These are phyloP conservation scores for Beverwykella pulmonaria DNA, from an alignment of 495 filamentous ascomycete species.

Conservation along the genomic window DNA sequence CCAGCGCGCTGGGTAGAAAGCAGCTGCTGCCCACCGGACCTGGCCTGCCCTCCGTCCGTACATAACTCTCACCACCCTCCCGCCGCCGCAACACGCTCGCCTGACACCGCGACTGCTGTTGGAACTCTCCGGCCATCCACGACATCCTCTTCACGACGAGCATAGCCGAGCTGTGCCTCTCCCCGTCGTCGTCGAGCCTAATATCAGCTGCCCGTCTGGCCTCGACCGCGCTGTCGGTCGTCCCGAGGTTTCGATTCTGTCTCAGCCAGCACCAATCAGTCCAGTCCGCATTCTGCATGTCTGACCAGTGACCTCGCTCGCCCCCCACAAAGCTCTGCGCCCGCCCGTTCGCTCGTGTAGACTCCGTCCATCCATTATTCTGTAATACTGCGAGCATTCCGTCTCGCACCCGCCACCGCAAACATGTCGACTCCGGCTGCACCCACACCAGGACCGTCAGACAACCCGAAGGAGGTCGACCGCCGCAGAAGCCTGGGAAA, in stretches of 20 bases:
- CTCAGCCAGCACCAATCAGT: slow-evolving; percentile 23
- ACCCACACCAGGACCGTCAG: background rate
- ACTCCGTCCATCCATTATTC: background rate
- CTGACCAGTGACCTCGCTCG: slow-evolving; percentile 14
- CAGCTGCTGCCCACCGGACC: background rate
- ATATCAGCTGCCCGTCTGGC: slow-evolving; percentile 2
- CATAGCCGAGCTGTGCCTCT: background rate
- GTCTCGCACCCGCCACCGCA: background rate
- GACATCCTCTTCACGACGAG: too few species aligned
- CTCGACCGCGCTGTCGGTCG: slow-evolving; percentile 29
- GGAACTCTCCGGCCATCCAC: too few species aligned
- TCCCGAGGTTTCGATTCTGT: slow-evolving; percentile 33
- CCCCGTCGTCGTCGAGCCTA: slow-evolving; percentile 8
- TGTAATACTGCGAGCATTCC: background rate
- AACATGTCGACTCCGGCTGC: slow-evolving; percentile 14
- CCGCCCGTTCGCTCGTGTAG: background rate
- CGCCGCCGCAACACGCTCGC: background rate
- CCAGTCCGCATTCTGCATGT: slow-evolving; percentile 19
- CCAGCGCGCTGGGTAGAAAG: background rate
- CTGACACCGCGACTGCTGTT: background rate
- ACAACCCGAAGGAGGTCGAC: slow-evolving; percentile 7
- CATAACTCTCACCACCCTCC: background rate
- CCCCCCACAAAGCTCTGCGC: background rate
- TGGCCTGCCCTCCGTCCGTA: slow-evolving; percentile 1
- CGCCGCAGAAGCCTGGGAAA: slow-evolving; percentile 35